Evolutionary conservation across 768 basidiomycete genomes (phyloP).

Genomic region (Leccinum barrowsii): DNA sequence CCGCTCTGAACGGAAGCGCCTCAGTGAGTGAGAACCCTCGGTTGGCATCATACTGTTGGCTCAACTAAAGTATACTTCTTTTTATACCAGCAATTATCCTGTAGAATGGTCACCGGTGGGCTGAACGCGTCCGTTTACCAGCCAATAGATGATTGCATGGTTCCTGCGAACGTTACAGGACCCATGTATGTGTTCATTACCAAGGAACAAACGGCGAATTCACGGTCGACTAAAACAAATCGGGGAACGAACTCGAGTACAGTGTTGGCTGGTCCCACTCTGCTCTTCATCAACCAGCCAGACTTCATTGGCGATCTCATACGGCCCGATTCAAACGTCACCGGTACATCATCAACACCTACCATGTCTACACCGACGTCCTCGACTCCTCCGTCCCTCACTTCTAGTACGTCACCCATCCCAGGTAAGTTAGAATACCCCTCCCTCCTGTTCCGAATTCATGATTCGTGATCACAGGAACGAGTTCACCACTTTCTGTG

Average conservation of each 20-base stretch:
- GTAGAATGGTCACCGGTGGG: constrained; percentile 76
- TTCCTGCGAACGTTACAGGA: constrained; percentile 68
- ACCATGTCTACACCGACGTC: constrained; percentile 1
- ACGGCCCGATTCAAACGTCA: constrained; percentile 26
- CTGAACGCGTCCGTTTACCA: constrained; percentile 50
- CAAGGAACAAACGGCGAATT: constrained; percentile 54
- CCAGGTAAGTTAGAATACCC: neutral
- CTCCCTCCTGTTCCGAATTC: constrained; percentile 1
- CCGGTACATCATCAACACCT: neutral
- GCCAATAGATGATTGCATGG: constrained; percentile 56
- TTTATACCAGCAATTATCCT: constrained; percentile 48
- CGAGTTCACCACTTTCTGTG: constrained; percentile 21
- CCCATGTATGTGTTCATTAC: constrained; percentile 74
- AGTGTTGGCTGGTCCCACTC: constrained; percentile 67
- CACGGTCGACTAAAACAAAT: constrained; percentile 39
- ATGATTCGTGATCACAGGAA: neutral
- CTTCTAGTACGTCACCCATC: neutral
- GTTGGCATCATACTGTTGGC: neutral
- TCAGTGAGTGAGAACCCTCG: constrained; percentile 37
- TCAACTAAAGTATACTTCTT: constrained; percentile 1
- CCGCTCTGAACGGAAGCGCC: constrained; percentile 50
- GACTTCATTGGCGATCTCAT: constrained; percentile 50
- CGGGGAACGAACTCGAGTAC: constrained; percentile 35
- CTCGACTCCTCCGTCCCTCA: neutral
- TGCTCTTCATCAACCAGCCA: constrained; percentile 58